These are phyloP conservation scores for Thelonectria olida DNA, from an alignment of 2,329 filamentous ascomycete species.

Conservation along the genomic window DNA sequence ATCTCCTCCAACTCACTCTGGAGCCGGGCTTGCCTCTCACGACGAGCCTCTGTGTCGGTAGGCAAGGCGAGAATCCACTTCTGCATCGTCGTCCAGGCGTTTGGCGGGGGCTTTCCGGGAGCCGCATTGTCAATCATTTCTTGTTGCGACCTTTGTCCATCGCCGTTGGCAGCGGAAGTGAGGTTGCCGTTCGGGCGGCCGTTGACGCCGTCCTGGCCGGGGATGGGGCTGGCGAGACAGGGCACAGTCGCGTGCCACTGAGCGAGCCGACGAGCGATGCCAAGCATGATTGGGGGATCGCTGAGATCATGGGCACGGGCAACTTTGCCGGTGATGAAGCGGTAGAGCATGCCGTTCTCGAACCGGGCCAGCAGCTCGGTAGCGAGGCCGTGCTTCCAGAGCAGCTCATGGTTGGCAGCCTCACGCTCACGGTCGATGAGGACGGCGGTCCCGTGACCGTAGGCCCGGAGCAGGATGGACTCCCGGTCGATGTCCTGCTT, in stretches of 20 bases:
- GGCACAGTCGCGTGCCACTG: slow-evolving; percentile 89
- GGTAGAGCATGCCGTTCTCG: slow-evolving; percentile 94
- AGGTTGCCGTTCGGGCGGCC: slow-evolving; percentile 47
- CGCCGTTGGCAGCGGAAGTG: slow-evolving; percentile 43
- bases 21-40: slow-evolving; percentile 71
- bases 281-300: slow-evolving; percentile 78
- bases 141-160: slow-evolving; percentile 44
- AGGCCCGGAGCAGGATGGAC: slow-evolving; percentile 89
- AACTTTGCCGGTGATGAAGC: slow-evolving; percentile 83
- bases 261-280: slow-evolving; percentile 83
- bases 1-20: slow-evolving; percentile 79
- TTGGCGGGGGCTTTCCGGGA: slow-evolving; percentile 78
- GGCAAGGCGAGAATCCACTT: slow-evolving; percentile 94
- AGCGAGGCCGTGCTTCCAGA: slow-evolving; percentile 84
- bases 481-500: slow-evolving; percentile 81
- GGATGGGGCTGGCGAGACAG: slow-evolving; percentile 55
- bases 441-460: slow-evolving; percentile 92
- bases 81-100: slow-evolving; percentile 94
- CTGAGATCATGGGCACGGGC: slow-evolving; percentile 84
- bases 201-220: slow-evolving; percentile 29
- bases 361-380: slow-evolving; percentile 91
- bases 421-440: slow-evolving; percentile 94
- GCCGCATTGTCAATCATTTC: slow-evolving; percentile 60
- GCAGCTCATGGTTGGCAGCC: slow-evolving; percentile 82
- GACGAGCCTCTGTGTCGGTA: slow-evolving; percentile 73